Evolutionary conservation across 2,329 filamentous ascomycete species (phyloP), one percentile per base, ranked within the genome.

Genomic region (Diaporthe sp.): DNA sequence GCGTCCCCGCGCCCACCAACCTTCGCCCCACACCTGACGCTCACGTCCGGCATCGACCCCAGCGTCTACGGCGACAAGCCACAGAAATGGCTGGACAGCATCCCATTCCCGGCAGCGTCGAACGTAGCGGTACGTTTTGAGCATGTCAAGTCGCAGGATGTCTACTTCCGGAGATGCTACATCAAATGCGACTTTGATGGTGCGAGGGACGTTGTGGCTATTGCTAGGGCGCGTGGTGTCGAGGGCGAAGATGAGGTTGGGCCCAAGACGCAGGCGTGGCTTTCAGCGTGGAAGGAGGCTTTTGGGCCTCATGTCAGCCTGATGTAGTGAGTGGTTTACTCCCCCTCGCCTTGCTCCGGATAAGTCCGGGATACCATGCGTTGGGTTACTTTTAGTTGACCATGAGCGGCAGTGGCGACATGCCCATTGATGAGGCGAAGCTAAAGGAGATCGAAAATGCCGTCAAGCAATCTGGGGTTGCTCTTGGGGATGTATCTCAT

Each of bases 271-370:
- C 39, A 77, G 42, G 56, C 71, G 71, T 81, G 80, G 81, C 59
- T 82, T 65, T 66, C 72, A 4, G 72, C 76, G 68, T 82, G 81
- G 81, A 71, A 65, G 25, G 37, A 47, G 70, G 78, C 75, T 9
- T 82, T 77, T 73, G 81, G 79, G 44, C 80, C 81, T 35, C 81
- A 82, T 76, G 77, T 82, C 35, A 82, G 81, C 70, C 71, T 82
- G 76, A 78, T 82, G 51, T 82, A 82, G 81, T 82, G 71, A 78
- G 81, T 81, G 7, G 2, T 47, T 37, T 32, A 30, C 13, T 8
- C 30, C 35, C 15, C 53, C 59, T 56, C 6, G 37, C 35, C 22
- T 15, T 66, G 15, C 25, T 35, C 25, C 19, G 1, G 17, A 9
- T 22, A 8, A 19, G 39, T 15, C 39, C 19, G 39, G 39, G 13